Percentiles rank a stretch among this genome's conserved stretches.
Evolutionary conservation across 2,329 filamentous ascomycete species (phyloP).

Genomic region (Metarhizium album): DNA sequence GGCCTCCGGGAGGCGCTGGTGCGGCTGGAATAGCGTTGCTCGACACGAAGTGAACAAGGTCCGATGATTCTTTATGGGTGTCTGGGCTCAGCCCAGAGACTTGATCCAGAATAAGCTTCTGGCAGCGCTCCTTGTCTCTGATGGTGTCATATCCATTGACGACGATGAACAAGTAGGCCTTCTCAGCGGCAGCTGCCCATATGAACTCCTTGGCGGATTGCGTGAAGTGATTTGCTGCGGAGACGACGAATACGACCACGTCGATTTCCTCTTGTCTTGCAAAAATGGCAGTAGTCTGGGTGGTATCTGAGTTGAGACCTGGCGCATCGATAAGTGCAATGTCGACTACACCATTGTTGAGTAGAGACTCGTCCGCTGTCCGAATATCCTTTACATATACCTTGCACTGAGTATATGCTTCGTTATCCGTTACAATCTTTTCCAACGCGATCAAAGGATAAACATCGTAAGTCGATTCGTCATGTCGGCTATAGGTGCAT

Average conservation of each 20-base stretch:
- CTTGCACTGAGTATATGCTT: constrained; percentile 88
- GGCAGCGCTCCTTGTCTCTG: constrained; percentile 78
- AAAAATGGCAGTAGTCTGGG: constrained; percentile 95
- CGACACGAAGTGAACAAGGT: constrained; percentile 95
- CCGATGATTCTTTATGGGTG: constrained; percentile 83
- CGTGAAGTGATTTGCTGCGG: constrained; percentile 95
- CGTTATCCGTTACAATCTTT: constrained; percentile 80
- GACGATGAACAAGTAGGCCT: constrained; percentile 98
- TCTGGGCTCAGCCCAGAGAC: constrained; percentile 78
- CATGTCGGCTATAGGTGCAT: constrained; percentile 68
- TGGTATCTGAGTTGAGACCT: constrained; percentile 87
- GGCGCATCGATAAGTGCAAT: constrained; percentile 96
- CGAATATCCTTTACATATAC: constrained; percentile 89
- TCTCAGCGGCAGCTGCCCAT: constrained; percentile 86
- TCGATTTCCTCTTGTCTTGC: constrained; percentile 97
- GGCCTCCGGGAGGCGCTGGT: constrained; percentile 44
- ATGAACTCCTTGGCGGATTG: constrained; percentile 98
- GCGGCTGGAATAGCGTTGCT: constrained; percentile 84
- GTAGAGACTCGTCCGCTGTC: constrained; percentile 79
- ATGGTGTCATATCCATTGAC: constrained; percentile 97
- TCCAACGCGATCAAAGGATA: constrained; percentile 71
- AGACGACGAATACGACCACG: constrained; percentile 96
- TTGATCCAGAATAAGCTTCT: constrained; percentile 89
- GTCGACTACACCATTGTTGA: constrained; percentile 96
- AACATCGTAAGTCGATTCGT: constrained; percentile 90